These are phyloP conservation scores for Hyphopichia wangnamkhiaoensis DNA, from an alignment of 1,139 yeast species.

Conservation along the genomic window DNA sequence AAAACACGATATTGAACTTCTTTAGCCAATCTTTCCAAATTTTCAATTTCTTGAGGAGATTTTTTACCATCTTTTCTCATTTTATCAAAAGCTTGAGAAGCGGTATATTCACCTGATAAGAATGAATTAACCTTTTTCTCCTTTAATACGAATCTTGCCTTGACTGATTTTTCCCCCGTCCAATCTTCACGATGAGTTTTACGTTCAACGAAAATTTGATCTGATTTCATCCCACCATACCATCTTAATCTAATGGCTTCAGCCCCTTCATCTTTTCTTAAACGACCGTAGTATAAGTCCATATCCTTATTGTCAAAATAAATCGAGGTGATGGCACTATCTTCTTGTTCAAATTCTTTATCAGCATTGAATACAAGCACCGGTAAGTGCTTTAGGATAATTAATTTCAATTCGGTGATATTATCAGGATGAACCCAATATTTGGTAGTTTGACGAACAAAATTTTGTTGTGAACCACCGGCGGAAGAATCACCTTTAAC, in stretches of 20 bases:
- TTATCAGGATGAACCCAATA: slow-evolving; percentile 99
- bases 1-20: slow-evolving; percentile 90
- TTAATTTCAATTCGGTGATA: slow-evolving; percentile 93
- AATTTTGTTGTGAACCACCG: slow-evolving; percentile 96
- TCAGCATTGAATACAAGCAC: slow-evolving; percentile 94
- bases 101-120: slow-evolving; percentile 80
- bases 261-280: slow-evolving; percentile 97
- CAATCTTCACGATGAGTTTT: slow-evolving; percentile 98
- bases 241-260: slow-evolving; percentile 97
- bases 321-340: slow-evolving; percentile 93
- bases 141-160: slow-evolving; percentile 90
- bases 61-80: slow-evolving; percentile 92
- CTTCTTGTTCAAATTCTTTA: slow-evolving; percentile 92
- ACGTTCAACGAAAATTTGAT: slow-evolving; percentile 91
- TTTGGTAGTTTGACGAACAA: slow-evolving; percentile 96
- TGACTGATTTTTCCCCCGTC: slow-evolving; percentile 98
- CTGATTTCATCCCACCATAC: slow-evolving; percentile 97
- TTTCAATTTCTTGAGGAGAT: slow-evolving; percentile 81
- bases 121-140: slow-evolving; percentile 88
- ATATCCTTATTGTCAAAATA: slow-evolving; percentile 87
- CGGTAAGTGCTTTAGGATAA: slow-evolving; percentile 90
- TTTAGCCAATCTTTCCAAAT: slow-evolving; percentile 84
- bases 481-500: slow-evolving; percentile 92
- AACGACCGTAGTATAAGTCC: slow-evolving; percentile 91
- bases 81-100: slow-evolving; percentile 86